Conservation (phyloP, 2,329 filamentous ascomycete species). For the Trichoderma breve region DNA sequence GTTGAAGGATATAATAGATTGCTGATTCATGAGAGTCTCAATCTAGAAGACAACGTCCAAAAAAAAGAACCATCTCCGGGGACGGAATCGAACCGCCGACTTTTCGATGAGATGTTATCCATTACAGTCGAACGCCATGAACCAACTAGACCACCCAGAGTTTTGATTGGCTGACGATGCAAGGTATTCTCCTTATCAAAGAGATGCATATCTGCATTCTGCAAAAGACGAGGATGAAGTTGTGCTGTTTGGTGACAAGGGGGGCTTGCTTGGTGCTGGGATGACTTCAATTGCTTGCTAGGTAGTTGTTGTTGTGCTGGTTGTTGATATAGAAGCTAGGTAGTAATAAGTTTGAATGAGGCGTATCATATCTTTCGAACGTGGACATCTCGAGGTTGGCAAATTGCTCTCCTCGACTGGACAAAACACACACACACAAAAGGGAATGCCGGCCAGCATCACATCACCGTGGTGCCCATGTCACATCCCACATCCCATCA, state of each 20-base stretch:
- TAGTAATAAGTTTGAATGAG: not conserved
- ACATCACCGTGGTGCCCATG: not conserved
- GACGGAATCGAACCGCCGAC: constrained; percentile 31
- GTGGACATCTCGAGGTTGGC: not conserved
- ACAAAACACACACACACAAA: not conserved
- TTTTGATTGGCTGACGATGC: not conserved
- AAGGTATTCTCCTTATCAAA: not conserved
- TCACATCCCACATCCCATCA: not conserved
- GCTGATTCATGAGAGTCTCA: too few relatives aligned
- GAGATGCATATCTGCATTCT: not conserved
- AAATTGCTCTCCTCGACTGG: not conserved
- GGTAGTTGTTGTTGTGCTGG: not conserved
- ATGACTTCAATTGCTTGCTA: not conserved
- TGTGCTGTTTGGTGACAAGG: not conserved
- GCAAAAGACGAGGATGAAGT: not conserved
- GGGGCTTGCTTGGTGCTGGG: not conserved
- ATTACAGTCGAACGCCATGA: constrained; percentile 31
- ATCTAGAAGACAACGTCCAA: not conserved
- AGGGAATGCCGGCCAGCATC: not conserved
- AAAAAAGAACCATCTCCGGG: constrained; percentile 6
- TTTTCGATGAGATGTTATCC: constrained; percentile 26
- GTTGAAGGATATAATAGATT: not conserved
- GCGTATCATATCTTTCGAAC: not conserved
- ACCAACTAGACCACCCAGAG: constrained; percentile 32
- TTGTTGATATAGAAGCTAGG: not conserved